A percentile compares a stretch with the other conserved stretches of the same genome.
Evolutionary conservation across 495 filamentous ascomycete genomes (phyloP).

Genomic region (Aspergillus sclerotioniger): DNA sequence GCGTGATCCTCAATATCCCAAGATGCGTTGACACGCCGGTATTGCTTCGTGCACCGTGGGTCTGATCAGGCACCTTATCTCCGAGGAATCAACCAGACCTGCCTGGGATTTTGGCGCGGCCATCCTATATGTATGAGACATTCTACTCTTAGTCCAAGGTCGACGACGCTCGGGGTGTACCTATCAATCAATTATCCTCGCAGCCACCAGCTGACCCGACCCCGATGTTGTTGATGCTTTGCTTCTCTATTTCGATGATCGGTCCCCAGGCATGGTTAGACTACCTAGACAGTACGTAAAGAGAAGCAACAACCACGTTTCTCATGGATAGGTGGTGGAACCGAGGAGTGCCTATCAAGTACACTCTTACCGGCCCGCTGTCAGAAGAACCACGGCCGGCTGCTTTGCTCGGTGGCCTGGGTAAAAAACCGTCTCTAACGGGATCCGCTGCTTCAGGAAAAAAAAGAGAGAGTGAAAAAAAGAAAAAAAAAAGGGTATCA

Average conservation of each 20-base stretch:
- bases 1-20: background rate
- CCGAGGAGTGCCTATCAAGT: slow-evolving; percentile 9
- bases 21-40: too few species aligned
- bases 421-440: slow-evolving; percentile 4
- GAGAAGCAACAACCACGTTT: slow-evolving; percentile 1
- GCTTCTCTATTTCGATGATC: background rate
- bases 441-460: slow-evolving; percentile 17
- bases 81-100: background rate
- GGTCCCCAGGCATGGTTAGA: too few species aligned
- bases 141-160: background rate
- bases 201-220: too few species aligned
- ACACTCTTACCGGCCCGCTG: slow-evolving; percentile 21
- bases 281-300: background rate
- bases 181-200: too few species aligned
- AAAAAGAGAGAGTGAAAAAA: too few species aligned
- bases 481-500: too few species aligned
- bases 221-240: background rate
- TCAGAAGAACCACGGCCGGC: slow-evolving; percentile 19
- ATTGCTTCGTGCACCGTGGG: background rate
- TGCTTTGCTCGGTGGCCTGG: background rate
- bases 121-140: background rate
- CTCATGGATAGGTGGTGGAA: slow-evolving; percentile 12
- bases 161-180: too few species aligned
- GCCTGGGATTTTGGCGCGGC: background rate
- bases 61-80: background rate